phyloP scores from a whole-genome alignment of 1,139 yeast species.

The Pichiaceae sp. region DNA sequence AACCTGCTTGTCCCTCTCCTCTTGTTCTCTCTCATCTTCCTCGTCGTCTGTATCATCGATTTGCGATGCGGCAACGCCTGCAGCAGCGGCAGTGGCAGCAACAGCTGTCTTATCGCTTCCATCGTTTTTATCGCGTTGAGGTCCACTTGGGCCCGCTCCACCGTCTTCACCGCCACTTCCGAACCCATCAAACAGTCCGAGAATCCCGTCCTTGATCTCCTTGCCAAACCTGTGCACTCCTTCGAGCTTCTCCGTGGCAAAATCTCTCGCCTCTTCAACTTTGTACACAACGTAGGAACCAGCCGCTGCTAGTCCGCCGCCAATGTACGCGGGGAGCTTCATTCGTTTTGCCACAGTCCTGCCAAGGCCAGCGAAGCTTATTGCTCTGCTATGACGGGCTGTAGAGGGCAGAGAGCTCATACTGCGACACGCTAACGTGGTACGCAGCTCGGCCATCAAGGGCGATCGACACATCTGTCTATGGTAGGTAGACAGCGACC shows the following conservation, averaged over 20 bases:
- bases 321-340: constrained; percentile 69
- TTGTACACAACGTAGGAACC: constrained; percentile 89
- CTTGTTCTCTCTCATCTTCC: constrained; percentile 27
- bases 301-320: constrained; percentile 91
- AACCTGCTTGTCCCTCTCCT: constrained; percentile 39
- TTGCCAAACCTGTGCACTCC: constrained; percentile 49
- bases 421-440: not conserved
- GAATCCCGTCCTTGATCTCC: constrained; percentile 36
- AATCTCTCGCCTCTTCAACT: constrained; percentile 75
- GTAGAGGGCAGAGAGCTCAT: constrained; percentile 3
- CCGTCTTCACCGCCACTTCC: constrained; percentile 21
- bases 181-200: constrained; percentile 28
- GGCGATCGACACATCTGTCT: too few species aligned
- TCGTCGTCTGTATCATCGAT: constrained; percentile 26
- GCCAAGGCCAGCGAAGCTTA: constrained; percentile 35
- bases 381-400: constrained; percentile 12
- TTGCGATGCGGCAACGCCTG: constrained; percentile 20
- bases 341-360: constrained; percentile 48
- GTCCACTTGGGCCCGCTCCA: constrained; percentile 19
- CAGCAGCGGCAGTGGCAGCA: constrained; percentile 29
- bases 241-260: constrained; percentile 57
- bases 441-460: constrained; percentile 1
- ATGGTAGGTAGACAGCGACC: too few species aligned
- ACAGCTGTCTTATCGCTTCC: constrained; percentile 22
- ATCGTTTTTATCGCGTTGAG: constrained; percentile 10